A percentile compares a stretch with the other conserved stretches of the same genome.
These are phyloP conservation scores for Phytopythium delawarense DNA, from an alignment of 352 stramenopile genomes.

Conservation along the genomic window DNA sequence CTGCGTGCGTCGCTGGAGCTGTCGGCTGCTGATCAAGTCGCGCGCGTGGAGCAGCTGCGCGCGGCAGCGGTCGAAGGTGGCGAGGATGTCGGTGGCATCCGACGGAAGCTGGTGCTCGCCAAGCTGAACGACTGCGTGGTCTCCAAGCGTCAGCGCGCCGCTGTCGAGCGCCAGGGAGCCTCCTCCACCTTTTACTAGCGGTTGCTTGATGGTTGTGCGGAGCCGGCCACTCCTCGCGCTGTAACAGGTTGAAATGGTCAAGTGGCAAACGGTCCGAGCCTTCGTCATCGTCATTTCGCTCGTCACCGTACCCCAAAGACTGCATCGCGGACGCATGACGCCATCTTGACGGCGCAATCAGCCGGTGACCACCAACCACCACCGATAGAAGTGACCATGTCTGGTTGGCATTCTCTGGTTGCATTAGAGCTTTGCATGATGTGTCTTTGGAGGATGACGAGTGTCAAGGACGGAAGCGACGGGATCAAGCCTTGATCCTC, in stretches of 20 bases:
- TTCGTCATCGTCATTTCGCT: too few relatives aligned
- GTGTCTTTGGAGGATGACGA: too few relatives aligned
- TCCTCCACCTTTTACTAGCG: neutral
- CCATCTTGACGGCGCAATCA: too few relatives aligned
- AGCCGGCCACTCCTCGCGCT: neutral
- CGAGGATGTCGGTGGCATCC: neutral
- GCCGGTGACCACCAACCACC: too few relatives aligned
- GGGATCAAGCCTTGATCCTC: too few relatives aligned
- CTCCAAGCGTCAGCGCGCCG: slow-evolving; percentile 28
- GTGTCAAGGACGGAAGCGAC: too few relatives aligned
- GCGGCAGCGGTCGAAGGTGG: slow-evolving; percentile 16
- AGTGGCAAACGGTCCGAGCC: neutral
- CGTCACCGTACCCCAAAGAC: too few relatives aligned
- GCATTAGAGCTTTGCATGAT: too few relatives aligned
- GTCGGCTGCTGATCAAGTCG: slow-evolving; percentile 21
- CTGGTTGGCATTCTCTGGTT: too few relatives aligned
- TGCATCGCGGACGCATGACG: too few relatives aligned
- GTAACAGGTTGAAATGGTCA: neutral
- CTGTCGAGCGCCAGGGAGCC: neutral
- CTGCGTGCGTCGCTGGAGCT: slow-evolving; percentile 39
- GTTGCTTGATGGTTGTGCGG: neutral
- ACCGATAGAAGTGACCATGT: too few relatives aligned
- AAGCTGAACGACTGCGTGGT: slow-evolving; percentile 47
- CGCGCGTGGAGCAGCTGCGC: slow-evolving; percentile 27
- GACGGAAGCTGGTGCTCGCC: slow-evolving; percentile 24